Evolutionary conservation across 805 yeast genomes (phyloP).

Genomic region (Lachancea cidri): DNA sequence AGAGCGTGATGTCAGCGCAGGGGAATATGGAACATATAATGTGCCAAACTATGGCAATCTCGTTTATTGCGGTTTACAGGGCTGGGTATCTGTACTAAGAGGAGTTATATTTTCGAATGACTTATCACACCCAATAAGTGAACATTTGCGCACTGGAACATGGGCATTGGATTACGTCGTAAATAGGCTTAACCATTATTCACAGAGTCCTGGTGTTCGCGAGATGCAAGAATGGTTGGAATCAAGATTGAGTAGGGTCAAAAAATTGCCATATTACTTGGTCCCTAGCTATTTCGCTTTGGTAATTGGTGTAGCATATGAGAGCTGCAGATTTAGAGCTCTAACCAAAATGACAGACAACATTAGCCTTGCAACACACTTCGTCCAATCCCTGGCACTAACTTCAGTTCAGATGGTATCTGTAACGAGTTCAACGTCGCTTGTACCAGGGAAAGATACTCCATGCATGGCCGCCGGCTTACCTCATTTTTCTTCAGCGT

Average conservation of each 20-base stretch:
- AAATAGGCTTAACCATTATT: conserved; percentile 54
- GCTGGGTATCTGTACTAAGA: conserved; percentile 74
- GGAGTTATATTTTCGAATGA: conserved; percentile 62
- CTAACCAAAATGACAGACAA: conserved; percentile 48
- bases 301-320: conserved; percentile 77
- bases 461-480: conserved; percentile 93
- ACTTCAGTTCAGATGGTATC: conserved; percentile 88
- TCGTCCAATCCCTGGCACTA: conserved; percentile 74
- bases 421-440: conserved; percentile 62
- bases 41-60: conserved; percentile 71
- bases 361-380: conserved; percentile 58
- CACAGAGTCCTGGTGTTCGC: conserved; percentile 40
- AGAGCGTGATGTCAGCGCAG: conserved; percentile 75
- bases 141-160: conserved; percentile 71
- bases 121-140: conserved; percentile 77
- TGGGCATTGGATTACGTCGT: conserved; percentile 86
- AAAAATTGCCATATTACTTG: conserved; percentile 67
- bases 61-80: conserved; percentile 87
- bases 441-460: conserved; percentile 54
- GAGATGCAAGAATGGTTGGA: conserved; percentile 67
- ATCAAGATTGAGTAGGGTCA: conserved; percentile 57
- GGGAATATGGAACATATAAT: conserved; percentile 64
- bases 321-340: conserved; percentile 69
- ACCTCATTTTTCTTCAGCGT: conserved; percentile 86
- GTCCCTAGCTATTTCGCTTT: conserved; percentile 85